A percentile compares a stretch with the other conserved stretches of the same genome.
These are phyloP conservation scores for Fusarium cicatricum DNA, from an alignment of 2,329 filamentous ascomycete species.

Conservation along the genomic window DNA sequence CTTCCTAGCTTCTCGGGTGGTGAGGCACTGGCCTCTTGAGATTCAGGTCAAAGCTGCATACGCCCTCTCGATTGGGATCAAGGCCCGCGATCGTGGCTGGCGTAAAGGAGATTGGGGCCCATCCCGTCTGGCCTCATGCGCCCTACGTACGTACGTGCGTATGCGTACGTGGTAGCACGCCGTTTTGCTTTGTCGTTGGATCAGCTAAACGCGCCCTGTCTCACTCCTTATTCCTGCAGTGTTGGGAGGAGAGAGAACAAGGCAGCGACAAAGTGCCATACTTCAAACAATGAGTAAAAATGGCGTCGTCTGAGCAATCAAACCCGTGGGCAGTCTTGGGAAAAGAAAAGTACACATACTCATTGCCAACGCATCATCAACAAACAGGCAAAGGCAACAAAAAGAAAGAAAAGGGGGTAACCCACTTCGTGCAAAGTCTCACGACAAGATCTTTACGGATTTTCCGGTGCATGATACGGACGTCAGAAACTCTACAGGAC, in stretches of 20 bases:
- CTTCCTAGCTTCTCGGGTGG: slow-evolving; percentile 5
- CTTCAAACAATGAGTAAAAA: background rate
- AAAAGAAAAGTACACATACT: background rate
- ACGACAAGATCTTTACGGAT: background rate
- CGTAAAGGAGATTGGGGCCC: slow-evolving; percentile 37
- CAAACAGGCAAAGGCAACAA: background rate
- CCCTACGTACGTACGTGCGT: too few relatives aligned
- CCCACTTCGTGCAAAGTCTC: background rate
- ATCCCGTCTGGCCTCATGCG: slow-evolving; percentile 23
- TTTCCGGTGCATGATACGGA: too few relatives aligned
- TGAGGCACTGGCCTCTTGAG: slow-evolving; percentile 21
- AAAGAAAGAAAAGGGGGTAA: background rate
- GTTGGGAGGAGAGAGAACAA: background rate
- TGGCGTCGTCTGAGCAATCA: background rate
- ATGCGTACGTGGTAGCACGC: slow-evolving; percentile 13
- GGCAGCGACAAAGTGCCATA: background rate
- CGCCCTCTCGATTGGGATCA: slow-evolving; percentile 36
- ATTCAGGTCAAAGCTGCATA: slow-evolving; percentile 26
- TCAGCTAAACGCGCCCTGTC: background rate
- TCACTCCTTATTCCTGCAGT: slow-evolving; percentile 33
- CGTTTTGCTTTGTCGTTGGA: slow-evolving; percentile 23
- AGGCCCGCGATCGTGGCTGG: slow-evolving; percentile 39
- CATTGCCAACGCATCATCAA: background rate
- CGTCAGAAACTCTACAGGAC: too few relatives aligned
- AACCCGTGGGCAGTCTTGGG: background rate